These are phyloP conservation scores for Thielaviopsis punctulata DNA, from an alignment of 2,329 filamentous ascomycete genomes.

Conservation along the genomic window DNA sequence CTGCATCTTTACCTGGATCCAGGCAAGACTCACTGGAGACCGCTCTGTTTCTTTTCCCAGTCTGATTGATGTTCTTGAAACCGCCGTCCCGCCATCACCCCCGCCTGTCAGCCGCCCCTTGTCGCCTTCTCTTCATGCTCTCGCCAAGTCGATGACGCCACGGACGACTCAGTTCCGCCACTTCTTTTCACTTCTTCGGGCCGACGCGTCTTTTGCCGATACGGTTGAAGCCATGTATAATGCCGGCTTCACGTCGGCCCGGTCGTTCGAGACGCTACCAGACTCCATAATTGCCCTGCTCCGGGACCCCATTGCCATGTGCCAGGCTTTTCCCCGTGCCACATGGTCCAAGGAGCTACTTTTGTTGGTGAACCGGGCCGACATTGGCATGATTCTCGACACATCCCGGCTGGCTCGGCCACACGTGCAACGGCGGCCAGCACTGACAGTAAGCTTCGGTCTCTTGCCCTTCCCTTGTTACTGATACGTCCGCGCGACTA, in stretches of 20 bases:
- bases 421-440: not conserved
- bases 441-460: not conserved
- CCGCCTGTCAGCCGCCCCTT: not conserved
- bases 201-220: slow-evolving; percentile 35
- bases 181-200: slow-evolving; percentile 43
- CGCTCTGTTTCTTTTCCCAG: slow-evolving; percentile 24
- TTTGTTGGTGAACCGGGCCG: slow-evolving; percentile 61
- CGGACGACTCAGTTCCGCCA: slow-evolving; percentile 53
- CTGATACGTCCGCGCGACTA: not conserved
- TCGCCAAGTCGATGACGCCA: slow-evolving; percentile 31
- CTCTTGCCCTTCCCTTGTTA: no score
- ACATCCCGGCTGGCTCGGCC: slow-evolving; percentile 18
- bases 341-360: slow-evolving; percentile 58
- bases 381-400: slow-evolving; percentile 51
- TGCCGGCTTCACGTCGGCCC: slow-evolving; percentile 44
- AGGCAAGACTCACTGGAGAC: slow-evolving; percentile 26
- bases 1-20: slow-evolving; percentile 36
- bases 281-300: slow-evolving; percentile 68
- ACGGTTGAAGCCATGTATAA: slow-evolving; percentile 59
- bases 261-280: slow-evolving; percentile 63
- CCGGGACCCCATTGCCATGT: slow-evolving; percentile 68
- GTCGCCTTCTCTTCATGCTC: not conserved
- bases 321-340: slow-evolving; percentile 64
- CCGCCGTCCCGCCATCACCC: not conserved
- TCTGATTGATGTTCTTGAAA: slow-evolving; percentile 23